Percentiles rank a stretch among this genome's conserved stretches.
Conservation (phyloP, 352 stramenopile species). For the Phytophthora podocarpi region DNA sequence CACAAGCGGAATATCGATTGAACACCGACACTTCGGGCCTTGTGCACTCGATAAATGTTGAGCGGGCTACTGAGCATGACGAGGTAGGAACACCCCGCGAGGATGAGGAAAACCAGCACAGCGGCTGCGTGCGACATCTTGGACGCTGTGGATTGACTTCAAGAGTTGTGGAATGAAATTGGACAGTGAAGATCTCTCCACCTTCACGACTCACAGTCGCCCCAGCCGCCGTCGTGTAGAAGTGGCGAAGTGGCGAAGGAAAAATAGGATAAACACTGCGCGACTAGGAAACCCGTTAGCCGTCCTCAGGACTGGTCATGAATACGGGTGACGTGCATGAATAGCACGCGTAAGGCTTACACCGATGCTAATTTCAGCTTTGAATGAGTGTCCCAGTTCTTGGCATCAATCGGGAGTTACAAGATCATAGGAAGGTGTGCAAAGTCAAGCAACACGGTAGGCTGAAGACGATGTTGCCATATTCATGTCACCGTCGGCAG, state of each 20-base stretch:
- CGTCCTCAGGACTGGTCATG: conserved; percentile 16
- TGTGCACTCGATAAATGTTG: conserved; percentile 37
- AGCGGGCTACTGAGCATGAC: conserved; percentile 40
- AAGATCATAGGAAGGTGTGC: not conserved
- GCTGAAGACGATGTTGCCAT: not conserved
- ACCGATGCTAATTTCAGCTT: too few relatives aligned
- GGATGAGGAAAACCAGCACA: conserved; percentile 33
- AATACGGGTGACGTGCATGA: too few relatives aligned
- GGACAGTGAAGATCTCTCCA: conserved; percentile 12
- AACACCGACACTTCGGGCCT: conserved; percentile 31
- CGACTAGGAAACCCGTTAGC: conserved; percentile 5
- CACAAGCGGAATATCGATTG: conserved; percentile 41
- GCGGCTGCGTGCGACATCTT: conserved; percentile 27
- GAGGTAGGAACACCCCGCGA: conserved; percentile 29
- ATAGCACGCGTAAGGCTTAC: too few relatives aligned
- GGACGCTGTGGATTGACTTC: not conserved
- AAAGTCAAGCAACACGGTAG: not conserved
- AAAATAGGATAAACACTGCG: not conserved
- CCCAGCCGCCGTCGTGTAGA: too few relatives aligned
- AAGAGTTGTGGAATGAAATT: conserved; percentile 4
- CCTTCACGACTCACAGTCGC: too few relatives aligned
- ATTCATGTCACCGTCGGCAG: too few relatives aligned
- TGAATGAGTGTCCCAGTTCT: too few relatives aligned
- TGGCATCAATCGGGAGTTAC: too few relatives aligned
- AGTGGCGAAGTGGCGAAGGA: not conserved